Evolutionary conservation across 2,329 filamentous ascomycete species (phyloP).

Genomic region (Colletotrichum euphorbiae): DNA sequence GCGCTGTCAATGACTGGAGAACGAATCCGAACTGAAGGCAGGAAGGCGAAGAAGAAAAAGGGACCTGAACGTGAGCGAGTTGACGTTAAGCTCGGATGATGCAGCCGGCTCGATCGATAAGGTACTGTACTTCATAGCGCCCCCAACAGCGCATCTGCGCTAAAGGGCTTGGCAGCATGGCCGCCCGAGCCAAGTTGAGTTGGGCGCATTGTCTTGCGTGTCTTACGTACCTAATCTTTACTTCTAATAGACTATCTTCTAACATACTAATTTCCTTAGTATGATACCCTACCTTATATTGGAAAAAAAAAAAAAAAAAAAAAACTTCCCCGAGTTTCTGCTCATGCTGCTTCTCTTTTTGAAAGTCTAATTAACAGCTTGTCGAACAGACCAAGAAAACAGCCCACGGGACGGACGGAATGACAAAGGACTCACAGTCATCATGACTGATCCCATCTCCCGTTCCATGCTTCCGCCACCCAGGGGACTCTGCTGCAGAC

Average conservation of each 20-base stretch:
- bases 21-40: conserved; percentile 19
- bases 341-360: too few species aligned
- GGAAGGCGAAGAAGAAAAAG: conserved; percentile 6
- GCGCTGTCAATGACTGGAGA: neutral
- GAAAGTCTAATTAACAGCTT: too few species aligned
- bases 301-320: too few species aligned
- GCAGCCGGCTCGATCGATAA: conserved; percentile 24
- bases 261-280: too few species aligned
- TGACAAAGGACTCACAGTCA: neutral
- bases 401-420: too few species aligned
- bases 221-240: neutral
- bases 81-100: conserved; percentile 32
- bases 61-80: neutral
- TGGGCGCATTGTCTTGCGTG: neutral
- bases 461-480: neutral
- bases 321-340: too few species aligned
- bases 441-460: neutral
- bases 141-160: conserved; percentile 21
- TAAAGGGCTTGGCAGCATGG: conserved; percentile 30
- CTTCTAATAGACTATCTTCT: neutral
- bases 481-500: neutral
- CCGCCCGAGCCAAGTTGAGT: conserved; percentile 20
- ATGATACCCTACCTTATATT: too few species aligned
- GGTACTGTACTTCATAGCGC: conserved; percentile 33
- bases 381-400: too few species aligned